Evolutionary conservation across 257 asterid species (phyloP).

Genomic region (Fraxinus cuspidata): DNA sequence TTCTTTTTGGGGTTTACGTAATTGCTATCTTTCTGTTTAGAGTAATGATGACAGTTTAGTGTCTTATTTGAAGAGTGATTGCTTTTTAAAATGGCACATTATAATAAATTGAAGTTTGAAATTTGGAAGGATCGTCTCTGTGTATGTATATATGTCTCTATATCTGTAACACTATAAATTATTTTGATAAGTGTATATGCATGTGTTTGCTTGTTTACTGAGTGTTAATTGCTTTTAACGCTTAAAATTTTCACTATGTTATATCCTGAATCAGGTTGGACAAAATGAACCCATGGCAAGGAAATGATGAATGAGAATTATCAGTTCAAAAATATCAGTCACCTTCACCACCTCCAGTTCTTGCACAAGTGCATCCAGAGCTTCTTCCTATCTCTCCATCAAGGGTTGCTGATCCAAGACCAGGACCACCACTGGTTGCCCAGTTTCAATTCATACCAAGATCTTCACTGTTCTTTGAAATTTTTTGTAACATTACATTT

Average conservation of each 20-base stretch:
- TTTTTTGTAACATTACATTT: neutral
- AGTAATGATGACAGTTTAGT: neutral
- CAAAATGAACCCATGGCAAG: conserved; percentile 21
- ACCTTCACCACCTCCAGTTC: conserved; percentile 62
- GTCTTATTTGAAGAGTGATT: neutral
- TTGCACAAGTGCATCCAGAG: conserved; percentile 46
- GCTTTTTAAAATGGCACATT: neutral
- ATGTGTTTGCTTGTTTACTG: neutral
- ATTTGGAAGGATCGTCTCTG: neutral
- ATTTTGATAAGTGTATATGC: neutral
- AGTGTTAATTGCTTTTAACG: conserved; percentile 10
- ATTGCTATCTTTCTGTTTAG: neutral
- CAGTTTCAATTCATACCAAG: conserved; percentile 70
- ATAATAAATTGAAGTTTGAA: neutral
- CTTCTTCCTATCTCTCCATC: conserved; percentile 49
- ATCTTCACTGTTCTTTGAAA: conserved; percentile 47
- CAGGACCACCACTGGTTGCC: conserved; percentile 47
- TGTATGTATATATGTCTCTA: neutral
- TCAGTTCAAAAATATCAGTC: conserved; percentile 39
- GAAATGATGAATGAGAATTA: conserved; percentile 28
- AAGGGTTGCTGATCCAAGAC: conserved; percentile 58
- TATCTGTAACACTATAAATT: neutral
- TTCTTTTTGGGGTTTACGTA: neutral
- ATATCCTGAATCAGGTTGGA: conserved; percentile 40
- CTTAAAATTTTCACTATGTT: conserved; percentile 16